Evolutionary conservation across 345 rosid genomes (phyloP).

Genomic region (Cardamine occulta): DNA sequence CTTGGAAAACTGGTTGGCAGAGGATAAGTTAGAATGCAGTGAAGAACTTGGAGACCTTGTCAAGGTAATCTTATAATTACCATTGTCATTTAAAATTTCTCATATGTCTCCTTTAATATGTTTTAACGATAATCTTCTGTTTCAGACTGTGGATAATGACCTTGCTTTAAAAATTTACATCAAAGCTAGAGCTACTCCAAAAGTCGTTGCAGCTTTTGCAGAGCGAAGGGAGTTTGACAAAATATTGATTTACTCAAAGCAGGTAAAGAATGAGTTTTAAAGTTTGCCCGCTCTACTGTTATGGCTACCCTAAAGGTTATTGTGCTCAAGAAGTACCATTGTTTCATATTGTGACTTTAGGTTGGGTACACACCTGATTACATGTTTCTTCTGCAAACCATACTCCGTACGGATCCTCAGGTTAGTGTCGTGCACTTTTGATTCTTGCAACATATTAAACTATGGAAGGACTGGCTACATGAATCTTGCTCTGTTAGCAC

Average conservation of each 20-base stretch:
- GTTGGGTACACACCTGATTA: constrained; percentile 99
- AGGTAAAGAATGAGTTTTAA: constrained; percentile 51
- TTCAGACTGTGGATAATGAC: constrained; percentile 99
- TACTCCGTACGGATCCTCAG: constrained; percentile 98
- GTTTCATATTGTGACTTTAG: constrained; percentile 51
- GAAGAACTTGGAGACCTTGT: constrained; percentile 99
- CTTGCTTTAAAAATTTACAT: constrained; percentile 96
- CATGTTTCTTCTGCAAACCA: constrained; percentile 98
- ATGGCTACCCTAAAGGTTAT: constrained; percentile 8
- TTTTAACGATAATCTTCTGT: constrained; percentile 21
- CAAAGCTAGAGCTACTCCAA: constrained; percentile 99
- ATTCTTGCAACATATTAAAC: constrained; percentile 22
- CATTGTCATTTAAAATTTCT: constrained; percentile 20
- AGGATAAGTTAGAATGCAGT: constrained; percentile 98
- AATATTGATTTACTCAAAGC: constrained; percentile 94
- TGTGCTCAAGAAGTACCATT: constrained; percentile 25
- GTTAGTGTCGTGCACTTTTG: constrained; percentile 48
- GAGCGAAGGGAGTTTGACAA: constrained; percentile 99
- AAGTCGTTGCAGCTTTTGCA: constrained; percentile 99
- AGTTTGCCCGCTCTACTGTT: background rate
- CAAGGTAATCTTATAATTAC: constrained; percentile 63
- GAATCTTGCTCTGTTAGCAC: constrained; percentile 24
- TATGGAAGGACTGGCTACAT: constrained; percentile 7
- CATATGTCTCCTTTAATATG: constrained; percentile 18
- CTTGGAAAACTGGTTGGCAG: constrained; percentile 99